A percentile compares a stretch with the other conserved stretches of the same genome.
phyloP scores from a whole-genome alignment of 2,329 filamentous ascomycete species.

The Elsinoe perseae region DNA sequence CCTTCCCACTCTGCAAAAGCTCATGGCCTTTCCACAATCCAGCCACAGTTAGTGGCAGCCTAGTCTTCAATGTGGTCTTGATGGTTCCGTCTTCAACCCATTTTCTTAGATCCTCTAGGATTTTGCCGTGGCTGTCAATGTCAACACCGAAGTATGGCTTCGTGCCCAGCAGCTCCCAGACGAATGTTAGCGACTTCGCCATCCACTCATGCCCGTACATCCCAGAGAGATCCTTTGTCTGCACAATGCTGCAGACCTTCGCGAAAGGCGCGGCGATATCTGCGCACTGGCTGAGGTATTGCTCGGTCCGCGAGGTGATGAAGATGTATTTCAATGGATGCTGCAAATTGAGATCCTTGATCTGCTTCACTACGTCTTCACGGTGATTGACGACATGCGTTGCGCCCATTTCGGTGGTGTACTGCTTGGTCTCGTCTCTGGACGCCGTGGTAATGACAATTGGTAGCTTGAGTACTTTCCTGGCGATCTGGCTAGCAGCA shows the following conservation, averaged over 20 bases:
- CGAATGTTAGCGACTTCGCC: constrained; percentile 39
- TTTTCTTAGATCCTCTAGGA: constrained; percentile 31
- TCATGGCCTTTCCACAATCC: constrained; percentile 36
- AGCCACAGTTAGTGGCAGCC: constrained; percentile 31
- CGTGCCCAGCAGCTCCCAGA: constrained; percentile 38
- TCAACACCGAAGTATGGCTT: constrained; percentile 36
- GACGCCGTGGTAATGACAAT: constrained; percentile 40
- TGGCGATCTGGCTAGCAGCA: constrained; percentile 40
- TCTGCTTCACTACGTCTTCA: constrained; percentile 34
- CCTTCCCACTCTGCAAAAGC: constrained; percentile 32
- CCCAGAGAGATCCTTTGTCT: constrained; percentile 32
- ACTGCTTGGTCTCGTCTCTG: constrained; percentile 34
- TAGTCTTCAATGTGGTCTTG: constrained; percentile 34
- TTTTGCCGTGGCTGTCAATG: constrained; percentile 34
- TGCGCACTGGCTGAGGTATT: constrained; percentile 34
- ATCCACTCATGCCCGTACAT: constrained; percentile 43
- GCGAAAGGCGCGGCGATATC: constrained; percentile 38
- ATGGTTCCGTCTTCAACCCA: constrained; percentile 33
- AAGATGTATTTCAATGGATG: constrained; percentile 37
- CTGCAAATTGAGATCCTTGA: constrained; percentile 31
- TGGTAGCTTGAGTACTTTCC: constrained; percentile 33
- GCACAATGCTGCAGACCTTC: constrained; percentile 41
- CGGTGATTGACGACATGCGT: constrained; percentile 40
- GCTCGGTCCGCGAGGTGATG: constrained; percentile 36
- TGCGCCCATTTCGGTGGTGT: constrained; percentile 36